Evolutionary conservation across 2,329 filamentous ascomycete genomes (phyloP), one percentile per base, ranked within the genome.

Genomic region (Colletotrichum coccodes): DNA sequence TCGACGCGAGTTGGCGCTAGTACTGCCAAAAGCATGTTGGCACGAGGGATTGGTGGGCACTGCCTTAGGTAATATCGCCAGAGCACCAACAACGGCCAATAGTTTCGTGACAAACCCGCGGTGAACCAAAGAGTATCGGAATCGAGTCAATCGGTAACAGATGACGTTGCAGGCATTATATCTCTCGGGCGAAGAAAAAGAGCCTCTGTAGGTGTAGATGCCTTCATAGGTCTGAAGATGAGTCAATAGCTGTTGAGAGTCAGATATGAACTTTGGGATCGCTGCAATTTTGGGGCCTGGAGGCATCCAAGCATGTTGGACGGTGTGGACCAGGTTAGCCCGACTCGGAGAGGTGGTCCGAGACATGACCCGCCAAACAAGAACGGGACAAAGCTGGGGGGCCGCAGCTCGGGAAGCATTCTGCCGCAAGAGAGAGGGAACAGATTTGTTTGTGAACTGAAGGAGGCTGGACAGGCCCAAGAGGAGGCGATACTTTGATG

Each of bases 281-380:
- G 50, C 50, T 53, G 30, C 30, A 30, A 30, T 30, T 53, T 36
- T 30, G 28, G n/a, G 36, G 2, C 52, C 47, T 56, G 52, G 52
- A 38, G 36, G 12, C 36, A 38, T 32, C 38, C n/a, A 30, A 38
- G 8, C 47, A 5, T 52, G 50, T 23, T 21, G 32, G n/a, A 21
- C 6, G 18, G 21, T 21, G 50, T 54, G 32, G 50, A 38, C n/a
- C 50, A 23, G 62, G 58, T 50, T 32, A 21, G n/a, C 21, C 57
- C 59, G 34, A 40, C n/a, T 57, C 64, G 64, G 64, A 67, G 59
- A 42, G 23, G 52, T 67, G 64, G 59, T 52, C 59, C 64, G 64
- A 63, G n/a, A 26, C 21, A 38, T 63, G 64, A 28, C 59, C 64
- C 64, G 64, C 64, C 62, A 57, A 67, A 67, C 59, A 67, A 67